phyloP scores from a whole-genome alignment of 2,329 filamentous ascomycete species.

The Myotisia sp. region DNA sequence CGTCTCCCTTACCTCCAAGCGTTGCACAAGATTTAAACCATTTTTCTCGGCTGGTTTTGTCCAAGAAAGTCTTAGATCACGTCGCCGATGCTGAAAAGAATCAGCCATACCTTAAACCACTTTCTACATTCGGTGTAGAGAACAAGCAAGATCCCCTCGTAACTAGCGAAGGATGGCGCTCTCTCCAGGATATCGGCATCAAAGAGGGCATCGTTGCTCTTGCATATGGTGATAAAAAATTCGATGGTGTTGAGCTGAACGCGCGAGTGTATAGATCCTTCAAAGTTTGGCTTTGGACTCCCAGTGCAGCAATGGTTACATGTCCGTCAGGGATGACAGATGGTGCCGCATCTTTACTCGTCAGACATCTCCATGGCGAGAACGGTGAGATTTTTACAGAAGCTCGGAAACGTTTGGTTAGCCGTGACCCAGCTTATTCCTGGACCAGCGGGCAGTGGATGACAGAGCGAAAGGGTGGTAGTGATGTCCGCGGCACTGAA shows the following conservation, averaged over 20 bases:
- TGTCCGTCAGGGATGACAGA: conserved; percentile 20
- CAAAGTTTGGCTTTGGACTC: conserved; percentile 15
- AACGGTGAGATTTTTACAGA: conserved; percentile 14
- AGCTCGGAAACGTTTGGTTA: conserved; percentile 30
- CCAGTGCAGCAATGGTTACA: conserved; percentile 17
- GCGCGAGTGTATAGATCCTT: conserved; percentile 15
- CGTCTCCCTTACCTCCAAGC: conserved; percentile 12
- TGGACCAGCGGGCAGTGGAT: conserved; percentile 71
- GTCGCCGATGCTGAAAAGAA: conserved; percentile 15
- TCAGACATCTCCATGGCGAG: conserved; percentile 13
- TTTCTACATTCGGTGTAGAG: conserved; percentile 16
- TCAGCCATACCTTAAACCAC: conserved; percentile 13
- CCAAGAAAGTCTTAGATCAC: conserved; percentile 11
- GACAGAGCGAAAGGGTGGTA: conserved; percentile 56
- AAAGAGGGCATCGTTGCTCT: conserved; percentile 16
- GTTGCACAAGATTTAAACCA: conserved; percentile 13
- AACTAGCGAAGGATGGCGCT: conserved; percentile 18
- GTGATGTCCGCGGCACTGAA: conserved; percentile 55
- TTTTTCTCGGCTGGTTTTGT: conserved; percentile 15
- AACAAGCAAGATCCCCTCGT: conserved; percentile 16
- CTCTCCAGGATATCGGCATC: conserved; percentile 15
- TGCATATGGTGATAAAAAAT: conserved; percentile 11
- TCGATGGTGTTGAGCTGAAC: conserved; percentile 10
- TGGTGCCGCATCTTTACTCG: conserved; percentile 16
- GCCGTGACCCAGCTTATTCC: conserved; percentile 30